Base-by-base conservation (phyloP, 2,329 filamentous ascomycete genomes). In the Pseudogymnoascus sp. region DNA sequence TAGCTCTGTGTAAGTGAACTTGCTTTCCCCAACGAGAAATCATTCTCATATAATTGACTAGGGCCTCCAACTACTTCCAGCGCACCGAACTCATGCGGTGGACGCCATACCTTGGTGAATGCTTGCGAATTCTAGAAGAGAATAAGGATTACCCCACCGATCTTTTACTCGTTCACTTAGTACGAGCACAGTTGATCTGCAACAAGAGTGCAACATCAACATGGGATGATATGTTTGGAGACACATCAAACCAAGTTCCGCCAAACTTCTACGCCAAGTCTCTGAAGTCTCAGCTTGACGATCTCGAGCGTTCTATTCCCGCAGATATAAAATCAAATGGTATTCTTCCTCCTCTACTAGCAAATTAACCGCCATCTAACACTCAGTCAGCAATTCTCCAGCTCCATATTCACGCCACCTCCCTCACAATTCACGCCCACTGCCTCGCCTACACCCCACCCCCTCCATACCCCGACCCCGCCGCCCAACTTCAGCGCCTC, bases 101-200 rank as follows among this genome's bases (percentile, higher is more conserved):
- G 65, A 65, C 28, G 12, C 61, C 63, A 28, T 65, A 65, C 34
- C 37, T 65, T 21, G 56, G 63, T 9, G 65, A 66, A 42, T 66
- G 61, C 49, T 42, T 66, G 12, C 28, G 38, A 1, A 23, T 56
- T 18, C 12, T 66, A 1, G 31, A 66, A 21, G 42, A 61, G 11
- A 11, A 5, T 31, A 49, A 63, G 8, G 65, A 66, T 31, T 65
- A 61, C 46, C 11, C 38, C 3, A 66, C 63, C 5, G 65, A 66
- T 28, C 11, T 7, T 9, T 31, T 59, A 11, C 59, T 66, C 5
- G 53, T 63, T 25, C 34, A 59, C 8, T 46, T 56, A 38, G 46
- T 65, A 21, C 49, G 63, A 31, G 38, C 60, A 36, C 63, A 66
- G 7, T 21, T 56, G n/a, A 56, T 56, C 25, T 56, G 49, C n/a